Percentiles rank a stretch among this genome's conserved stretches.
Conservation (phyloP, 2,329 filamentous ascomycete genomes). For the Monosporascus ibericus region DNA sequence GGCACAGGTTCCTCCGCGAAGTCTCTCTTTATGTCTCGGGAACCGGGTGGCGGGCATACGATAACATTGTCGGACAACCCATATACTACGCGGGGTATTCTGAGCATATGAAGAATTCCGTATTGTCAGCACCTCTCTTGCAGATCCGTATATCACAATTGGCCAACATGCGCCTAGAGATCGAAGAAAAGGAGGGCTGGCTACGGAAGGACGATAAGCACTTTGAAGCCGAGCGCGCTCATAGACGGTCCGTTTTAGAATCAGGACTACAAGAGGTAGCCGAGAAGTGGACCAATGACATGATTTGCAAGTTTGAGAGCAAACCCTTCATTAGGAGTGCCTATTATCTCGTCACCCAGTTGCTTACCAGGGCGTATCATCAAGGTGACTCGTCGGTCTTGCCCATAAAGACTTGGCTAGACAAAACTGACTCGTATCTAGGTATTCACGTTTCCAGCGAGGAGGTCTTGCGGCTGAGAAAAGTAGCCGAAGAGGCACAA, state of each 20-base stretch:
- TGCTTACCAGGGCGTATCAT: conserved; percentile 88
- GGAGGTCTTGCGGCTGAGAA: conserved; percentile 77
- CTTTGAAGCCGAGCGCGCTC: conserved; percentile 44
- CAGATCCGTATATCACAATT: conserved; percentile 69
- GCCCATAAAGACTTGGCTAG: background rate
- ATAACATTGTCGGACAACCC: conserved; percentile 81
- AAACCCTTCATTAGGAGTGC: conserved; percentile 86
- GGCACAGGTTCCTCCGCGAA: conserved; percentile 76
- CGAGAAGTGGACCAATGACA: conserved; percentile 80
- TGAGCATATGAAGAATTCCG: conserved; percentile 76
- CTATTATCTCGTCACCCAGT: conserved; percentile 83
- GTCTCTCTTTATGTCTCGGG: conserved; percentile 90
- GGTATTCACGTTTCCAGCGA: conserved; percentile 91
- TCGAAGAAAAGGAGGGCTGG: conserved; percentile 72
- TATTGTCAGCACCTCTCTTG: conserved; percentile 71
- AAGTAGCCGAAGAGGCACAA: conserved; percentile 75
- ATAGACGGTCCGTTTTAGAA: conserved; percentile 60
- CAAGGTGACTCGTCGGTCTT: conserved; percentile 47
- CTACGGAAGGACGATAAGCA: conserved; percentile 51
- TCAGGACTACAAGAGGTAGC: conserved; percentile 71
- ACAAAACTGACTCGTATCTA: conserved; percentile 3
- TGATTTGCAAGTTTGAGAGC: conserved; percentile 99
- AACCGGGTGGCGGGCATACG: conserved; percentile 92
- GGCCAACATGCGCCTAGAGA: conserved; percentile 64
- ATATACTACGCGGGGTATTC: conserved; percentile 91